Evolutionary conservation across 2,329 filamentous ascomycete genomes (phyloP).

Genomic region (Talaromyces sp.): DNA sequence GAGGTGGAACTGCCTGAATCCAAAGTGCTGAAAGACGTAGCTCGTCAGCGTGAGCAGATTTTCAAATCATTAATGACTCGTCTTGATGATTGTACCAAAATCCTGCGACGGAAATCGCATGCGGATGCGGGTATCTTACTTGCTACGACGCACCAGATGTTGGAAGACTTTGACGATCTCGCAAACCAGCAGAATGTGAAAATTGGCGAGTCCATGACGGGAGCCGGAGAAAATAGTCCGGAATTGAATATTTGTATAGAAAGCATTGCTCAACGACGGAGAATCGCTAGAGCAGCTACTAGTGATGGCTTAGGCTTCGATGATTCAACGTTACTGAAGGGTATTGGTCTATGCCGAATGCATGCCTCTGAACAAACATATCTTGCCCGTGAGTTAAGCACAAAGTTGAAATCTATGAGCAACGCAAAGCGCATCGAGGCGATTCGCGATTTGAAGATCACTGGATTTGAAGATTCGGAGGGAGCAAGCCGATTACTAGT

Average conservation of each 20-base stretch:
- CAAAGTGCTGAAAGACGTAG: conserved; percentile 28
- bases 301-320: conserved; percentile 25
- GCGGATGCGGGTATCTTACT: conserved; percentile 27
- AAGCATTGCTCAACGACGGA: conserved; percentile 26
- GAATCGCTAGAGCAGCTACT: conserved; percentile 29
- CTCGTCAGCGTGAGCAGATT: conserved; percentile 28
- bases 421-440: conserved; percentile 26
- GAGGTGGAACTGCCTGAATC: conserved; percentile 26
- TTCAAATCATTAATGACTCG: conserved; percentile 32
- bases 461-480: conserved; percentile 27
- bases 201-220: conserved; percentile 31
- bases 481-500: conserved; percentile 32
- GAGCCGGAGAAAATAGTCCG: conserved; percentile 31
- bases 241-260: conserved; percentile 21
- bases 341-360: conserved; percentile 32
- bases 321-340: conserved; percentile 30
- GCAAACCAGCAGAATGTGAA: conserved; percentile 27
- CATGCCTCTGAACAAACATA: conserved; percentile 36
- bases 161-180: conserved; percentile 39
- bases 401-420: conserved; percentile 31
- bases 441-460: conserved; percentile 28
- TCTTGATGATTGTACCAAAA: conserved; percentile 32
- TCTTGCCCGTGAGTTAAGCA: conserved; percentile 32
- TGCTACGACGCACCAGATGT: conserved; percentile 33
- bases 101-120: conserved; percentile 31